phyloP scores from a whole-genome alignment of 2,329 filamentous ascomycete species.

The Seiridium unicorne region DNA sequence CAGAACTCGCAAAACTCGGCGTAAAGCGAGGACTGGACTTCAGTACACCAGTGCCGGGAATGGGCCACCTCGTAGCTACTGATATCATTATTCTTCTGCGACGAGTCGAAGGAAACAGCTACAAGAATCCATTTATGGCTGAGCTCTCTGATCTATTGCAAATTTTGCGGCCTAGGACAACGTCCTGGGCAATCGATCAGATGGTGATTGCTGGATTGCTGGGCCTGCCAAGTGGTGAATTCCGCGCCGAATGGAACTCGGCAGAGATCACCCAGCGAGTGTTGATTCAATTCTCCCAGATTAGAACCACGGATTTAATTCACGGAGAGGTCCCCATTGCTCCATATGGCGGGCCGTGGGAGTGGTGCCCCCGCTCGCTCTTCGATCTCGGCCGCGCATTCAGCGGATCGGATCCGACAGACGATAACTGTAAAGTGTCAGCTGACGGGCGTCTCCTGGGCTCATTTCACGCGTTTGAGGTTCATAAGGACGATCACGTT shows the following conservation, averaged over 20 bases:
- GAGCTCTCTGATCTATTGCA: not conserved
- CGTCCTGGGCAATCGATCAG: not conserved
- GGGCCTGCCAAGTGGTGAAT: not conserved
- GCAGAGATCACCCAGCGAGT: not conserved
- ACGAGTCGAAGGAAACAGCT: not conserved
- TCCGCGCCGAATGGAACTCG: not conserved
- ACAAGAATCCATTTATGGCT: not conserved
- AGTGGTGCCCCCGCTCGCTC: not conserved
- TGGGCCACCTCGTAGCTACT: not conserved
- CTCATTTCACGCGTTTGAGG: not conserved
- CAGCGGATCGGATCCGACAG: not conserved
- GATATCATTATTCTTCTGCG: not conserved
- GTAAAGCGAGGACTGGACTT: not conserved
- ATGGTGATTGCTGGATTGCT: not conserved
- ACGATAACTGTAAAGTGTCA: not conserved
- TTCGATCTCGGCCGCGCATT: not conserved
- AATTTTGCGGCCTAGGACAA: not conserved
- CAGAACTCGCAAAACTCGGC: not conserved
- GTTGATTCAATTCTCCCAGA: not conserved
- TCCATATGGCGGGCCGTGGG: not conserved
- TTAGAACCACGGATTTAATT: not conserved
- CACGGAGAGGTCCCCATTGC: not conserved
- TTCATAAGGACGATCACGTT: not conserved
- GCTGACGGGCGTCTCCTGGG: not conserved
- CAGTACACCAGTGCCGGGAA: not conserved